Evolutionary conservation across 495 filamentous ascomycete species (phyloP), one percentile per base, ranked within the genome.

Genomic region (Podospora conica): DNA sequence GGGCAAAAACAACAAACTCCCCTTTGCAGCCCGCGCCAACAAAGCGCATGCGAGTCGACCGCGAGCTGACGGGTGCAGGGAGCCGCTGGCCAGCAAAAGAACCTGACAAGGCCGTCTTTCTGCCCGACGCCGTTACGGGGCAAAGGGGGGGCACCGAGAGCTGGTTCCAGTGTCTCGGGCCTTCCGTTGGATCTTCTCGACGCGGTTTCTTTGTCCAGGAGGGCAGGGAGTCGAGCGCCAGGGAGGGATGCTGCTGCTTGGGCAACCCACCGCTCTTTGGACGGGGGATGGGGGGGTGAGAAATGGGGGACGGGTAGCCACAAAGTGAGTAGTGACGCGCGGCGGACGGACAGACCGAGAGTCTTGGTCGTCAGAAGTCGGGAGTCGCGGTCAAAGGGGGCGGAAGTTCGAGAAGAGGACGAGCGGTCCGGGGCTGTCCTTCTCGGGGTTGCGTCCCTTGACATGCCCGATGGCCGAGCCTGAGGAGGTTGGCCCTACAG

Each of bases 221-320:
- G 72, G 67, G 70, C 75, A 76, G 71, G 77, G 74, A 82, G 75
- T 81, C 78, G 79, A 76, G 73, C 71, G 74, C 73, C 75, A 74
- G 73, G 67, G 72, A 74, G 33, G 74, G 75, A 75, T 67, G 62
- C 68, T 69, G 58, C 56, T 73, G 77, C 81, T 82, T 80, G 77
- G 69, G 58, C 61, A 59, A 69, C 60, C 79, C 78, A 81, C 79
- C 79, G 79, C 79, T 77, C 70, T 78, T 81, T 81, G 64, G 67
- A 62, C 59, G 69, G 66, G 76, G 76, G 79, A 75, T 76, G 74
- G 64, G 61, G 61, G 71, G 67, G 69, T n/a, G n/a, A n/a, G 18
- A 48, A 31, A 12, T 31, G 40, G 40, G 18, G 18, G 6, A 31
- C 29, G 29, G 29, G 29, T 3, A 11, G 40, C 18, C 15, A 69